phyloP scores from a whole-genome alignment of 2,329 filamentous ascomycete species.

The Colletotrichum lupini region DNA sequence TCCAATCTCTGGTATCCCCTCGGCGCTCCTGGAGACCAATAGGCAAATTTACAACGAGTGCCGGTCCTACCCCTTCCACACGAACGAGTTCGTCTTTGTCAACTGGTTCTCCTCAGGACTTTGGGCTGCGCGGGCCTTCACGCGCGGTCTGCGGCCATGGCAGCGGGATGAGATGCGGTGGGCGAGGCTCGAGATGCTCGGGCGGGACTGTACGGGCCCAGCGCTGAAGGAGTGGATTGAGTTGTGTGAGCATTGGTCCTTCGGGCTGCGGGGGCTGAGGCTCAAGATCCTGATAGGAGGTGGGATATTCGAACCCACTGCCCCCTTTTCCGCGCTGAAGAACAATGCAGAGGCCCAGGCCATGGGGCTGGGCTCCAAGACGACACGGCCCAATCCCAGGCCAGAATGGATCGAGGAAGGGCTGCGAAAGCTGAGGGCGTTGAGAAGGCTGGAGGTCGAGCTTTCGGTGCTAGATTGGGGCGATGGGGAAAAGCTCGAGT shows the following conservation, averaged over 20 bases:
- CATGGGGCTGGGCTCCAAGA: conserved; percentile 25
- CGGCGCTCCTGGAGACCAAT: conserved; percentile 50
- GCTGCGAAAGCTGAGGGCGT: conserved; percentile 43
- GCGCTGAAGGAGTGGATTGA: conserved; percentile 47
- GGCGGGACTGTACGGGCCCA: conserved; percentile 47
- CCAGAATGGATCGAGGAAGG: conserved; percentile 46
- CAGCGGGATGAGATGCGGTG: conserved; percentile 54
- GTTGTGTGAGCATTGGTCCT: conserved; percentile 49
- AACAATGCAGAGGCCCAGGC: conserved; percentile 36
- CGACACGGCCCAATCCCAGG: conserved; percentile 27
- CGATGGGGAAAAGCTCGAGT: conserved; percentile 45
- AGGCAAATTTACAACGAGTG: conserved; percentile 56
- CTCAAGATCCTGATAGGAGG: conserved; percentile 49
- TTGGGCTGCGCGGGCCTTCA: conserved; percentile 52
- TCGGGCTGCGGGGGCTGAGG: conserved; percentile 51
- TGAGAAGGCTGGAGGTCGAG: conserved; percentile 55
- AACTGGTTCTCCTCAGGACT: conserved; percentile 59
- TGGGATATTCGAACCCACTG: conserved; percentile 36
- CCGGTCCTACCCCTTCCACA: conserved; percentile 51
- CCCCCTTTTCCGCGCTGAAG: conserved; percentile 26
- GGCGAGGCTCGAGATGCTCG: conserved; percentile 53
- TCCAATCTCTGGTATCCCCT: conserved; percentile 53
- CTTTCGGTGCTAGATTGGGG: conserved; percentile 47
- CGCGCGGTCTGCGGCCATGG: conserved; percentile 50
- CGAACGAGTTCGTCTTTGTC: conserved; percentile 59